Evolutionary conservation across 768 basidiomycete genomes (phyloP).

Genomic region (Naganishia kalamii): DNA sequence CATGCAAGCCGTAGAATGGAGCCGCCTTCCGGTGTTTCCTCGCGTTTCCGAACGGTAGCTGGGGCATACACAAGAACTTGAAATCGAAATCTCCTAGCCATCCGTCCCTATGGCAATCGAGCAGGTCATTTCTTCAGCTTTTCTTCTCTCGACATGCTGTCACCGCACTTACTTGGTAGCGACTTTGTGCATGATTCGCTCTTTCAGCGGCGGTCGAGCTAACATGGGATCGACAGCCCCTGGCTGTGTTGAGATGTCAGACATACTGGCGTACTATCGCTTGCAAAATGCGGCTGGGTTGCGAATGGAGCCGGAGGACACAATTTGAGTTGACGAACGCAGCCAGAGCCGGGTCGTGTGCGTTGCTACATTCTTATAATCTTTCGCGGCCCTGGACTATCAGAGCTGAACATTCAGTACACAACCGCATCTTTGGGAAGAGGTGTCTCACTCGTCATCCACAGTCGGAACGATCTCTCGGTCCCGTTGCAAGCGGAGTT

Average conservation of each 20-base stretch:
- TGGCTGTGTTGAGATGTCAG: slow-evolving; percentile 15
- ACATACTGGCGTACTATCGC: background rate
- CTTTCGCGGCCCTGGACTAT: too few relatives aligned
- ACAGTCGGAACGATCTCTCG: background rate
- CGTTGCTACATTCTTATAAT: too few relatives aligned
- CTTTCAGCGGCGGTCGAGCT: slow-evolving; percentile 10
- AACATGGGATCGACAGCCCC: slow-evolving; percentile 18
- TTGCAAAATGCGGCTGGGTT: background rate
- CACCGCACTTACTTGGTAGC: slow-evolving; percentile 18
- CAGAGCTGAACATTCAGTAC: too few relatives aligned
- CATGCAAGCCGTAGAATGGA: slow-evolving; percentile 70
- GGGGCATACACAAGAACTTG: slow-evolving; percentile 62
- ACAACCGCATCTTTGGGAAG: slow-evolving; percentile 2
- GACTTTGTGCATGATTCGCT: slow-evolving; percentile 12
- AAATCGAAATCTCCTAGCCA: slow-evolving; percentile 85
- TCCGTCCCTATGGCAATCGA: slow-evolving; percentile 49
- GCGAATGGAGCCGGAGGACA: background rate
- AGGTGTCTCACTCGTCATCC: slow-evolving; percentile 7
- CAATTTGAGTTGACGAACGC: too few relatives aligned
- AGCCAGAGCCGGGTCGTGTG: too few relatives aligned
- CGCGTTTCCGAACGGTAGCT: slow-evolving; percentile 55
- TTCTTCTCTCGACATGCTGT: background rate
- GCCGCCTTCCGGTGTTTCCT: slow-evolving; percentile 49
- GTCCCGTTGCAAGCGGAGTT: slow-evolving; percentile 6
- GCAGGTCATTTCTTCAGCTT: too few relatives aligned